phyloP scores from a whole-genome alignment of 495 filamentous ascomycete genomes.

The Parachaetomium inaequale region DNA sequence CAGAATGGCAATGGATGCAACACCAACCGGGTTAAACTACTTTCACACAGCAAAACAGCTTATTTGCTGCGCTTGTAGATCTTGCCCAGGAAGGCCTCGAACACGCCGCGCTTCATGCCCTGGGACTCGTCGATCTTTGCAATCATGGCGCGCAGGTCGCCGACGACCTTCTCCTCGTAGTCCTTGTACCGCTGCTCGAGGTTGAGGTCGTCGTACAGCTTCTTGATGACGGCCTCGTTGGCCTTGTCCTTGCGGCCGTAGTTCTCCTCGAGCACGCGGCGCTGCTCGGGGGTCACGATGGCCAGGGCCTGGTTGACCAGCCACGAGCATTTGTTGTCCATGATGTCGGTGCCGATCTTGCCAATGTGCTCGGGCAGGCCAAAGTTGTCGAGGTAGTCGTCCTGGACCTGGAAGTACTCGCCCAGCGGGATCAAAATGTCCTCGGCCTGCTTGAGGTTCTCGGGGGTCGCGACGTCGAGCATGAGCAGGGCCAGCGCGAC shows the following conservation, averaged over 20 bases:
- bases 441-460: slow-evolving; percentile 80
- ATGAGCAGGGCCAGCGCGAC: slow-evolving; percentile 86
- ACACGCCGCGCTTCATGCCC: slow-evolving; percentile 84
- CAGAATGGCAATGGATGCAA: background rate
- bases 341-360: slow-evolving; percentile 97
- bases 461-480: slow-evolving; percentile 71
- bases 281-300: slow-evolving; percentile 73
- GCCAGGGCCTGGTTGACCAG: slow-evolving; percentile 88
- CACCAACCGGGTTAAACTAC: background rate
- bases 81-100: slow-evolving; percentile 87
- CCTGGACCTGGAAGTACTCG: slow-evolving; percentile 98
- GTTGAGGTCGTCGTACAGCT: slow-evolving; percentile 76
- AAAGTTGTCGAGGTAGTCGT: slow-evolving; percentile 97
- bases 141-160: slow-evolving; percentile 70
- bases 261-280: slow-evolving; percentile 72
- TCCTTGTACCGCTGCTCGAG: slow-evolving; percentile 76
- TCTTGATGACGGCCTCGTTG: slow-evolving; percentile 81
- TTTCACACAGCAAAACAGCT: background rate
- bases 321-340: slow-evolving; percentile 99
- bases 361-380: slow-evolving; percentile 86
- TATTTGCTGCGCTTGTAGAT: slow-evolving; percentile 97
- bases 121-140: slow-evolving; percentile 73
- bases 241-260: slow-evolving; percentile 84
- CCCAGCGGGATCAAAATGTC: slow-evolving; percentile 97
- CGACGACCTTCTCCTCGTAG: slow-evolving; percentile 82